Evolutionary conservation across 441 rosid genomes (phyloP), one percentile per base, ranked within the genome.

Genomic region (Brassica balearica): DNA sequence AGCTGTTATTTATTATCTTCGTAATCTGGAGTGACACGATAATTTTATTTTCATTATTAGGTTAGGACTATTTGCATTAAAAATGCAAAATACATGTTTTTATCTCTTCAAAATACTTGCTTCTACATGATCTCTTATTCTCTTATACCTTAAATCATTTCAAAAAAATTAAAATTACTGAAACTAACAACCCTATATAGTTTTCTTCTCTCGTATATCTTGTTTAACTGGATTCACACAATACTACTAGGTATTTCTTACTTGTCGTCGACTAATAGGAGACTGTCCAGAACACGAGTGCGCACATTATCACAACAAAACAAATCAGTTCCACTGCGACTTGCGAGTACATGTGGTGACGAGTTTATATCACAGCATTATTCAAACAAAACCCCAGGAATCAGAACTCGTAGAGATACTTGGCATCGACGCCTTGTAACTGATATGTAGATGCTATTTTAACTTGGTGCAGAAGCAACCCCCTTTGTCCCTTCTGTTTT

Each of bases 381-480:
- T 51, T 53, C 65, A 69, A 51, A 51, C 46, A 56, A 65, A 29
- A 14, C 11, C 6, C 9, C 36, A 10, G 4, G 12, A 65, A 34
- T 36, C 20, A 65, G 14, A 8, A 43, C 43, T 8, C 17, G n/a
- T 72, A 48, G 51, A 17, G 3, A 66, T 60, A 68, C 77, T 78
- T 78, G 73, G 56, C 70, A 73, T 67, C 19, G 69, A 78, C 73
- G 77, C 68, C 51, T 73, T 73, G 48, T 48, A 48, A 68, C 11
- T 60, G 65, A 61, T 68, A 22, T 41, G n/a, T 29, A 66, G 15
- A 51, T 78, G 60, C 10, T 68, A 48, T 14, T 48, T 5, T 73
- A 66, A 78, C 82, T 61, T 73, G 77, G 48, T 78, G 51, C 69
- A 68, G 27, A 78, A 68, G 82, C 74, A 78, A 4, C 46, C 19